Evolutionary conservation across 331 rosid species (phyloP).

Genomic region (Quercus tomentella): DNA sequence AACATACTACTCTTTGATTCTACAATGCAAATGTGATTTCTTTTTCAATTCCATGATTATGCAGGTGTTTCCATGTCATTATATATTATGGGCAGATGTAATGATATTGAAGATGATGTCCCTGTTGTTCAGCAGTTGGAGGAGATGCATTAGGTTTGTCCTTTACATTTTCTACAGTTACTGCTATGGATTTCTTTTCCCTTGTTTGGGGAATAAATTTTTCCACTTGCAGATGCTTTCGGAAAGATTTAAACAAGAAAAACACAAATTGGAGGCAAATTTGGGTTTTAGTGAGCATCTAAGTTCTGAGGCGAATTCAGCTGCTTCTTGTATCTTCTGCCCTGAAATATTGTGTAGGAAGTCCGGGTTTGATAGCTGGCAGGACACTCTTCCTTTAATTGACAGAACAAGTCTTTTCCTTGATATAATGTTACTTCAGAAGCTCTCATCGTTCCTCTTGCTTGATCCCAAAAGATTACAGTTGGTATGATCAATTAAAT

Average conservation of each 20-base stretch:
- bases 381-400: constrained; percentile 49
- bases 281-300: constrained; percentile 21
- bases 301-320: constrained; percentile 22
- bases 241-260: constrained; percentile 44
- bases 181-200: not conserved
- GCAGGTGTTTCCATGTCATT: constrained; percentile 67
- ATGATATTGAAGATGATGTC: constrained; percentile 37
- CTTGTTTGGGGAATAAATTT: not conserved
- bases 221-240: constrained; percentile 42
- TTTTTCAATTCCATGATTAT: constrained; percentile 3
- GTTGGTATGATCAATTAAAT: constrained; percentile 34
- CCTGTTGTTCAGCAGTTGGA: constrained; percentile 39
- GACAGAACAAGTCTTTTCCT: constrained; percentile 59
- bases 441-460: constrained; percentile 53
- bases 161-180: constrained; percentile 3
- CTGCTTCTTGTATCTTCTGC: constrained; percentile 51
- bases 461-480: constrained; percentile 36
- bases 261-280: constrained; percentile 32
- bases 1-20: not conserved
- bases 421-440: constrained; percentile 67
- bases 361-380: constrained; percentile 53
- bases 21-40: not conserved
- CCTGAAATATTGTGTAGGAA: constrained; percentile 38
- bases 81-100: constrained; percentile 36
- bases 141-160: constrained; percentile 55